phyloP scores from a whole-genome alignment of 352 stramenopile species.

The Globisporangium spinosum region DNA sequence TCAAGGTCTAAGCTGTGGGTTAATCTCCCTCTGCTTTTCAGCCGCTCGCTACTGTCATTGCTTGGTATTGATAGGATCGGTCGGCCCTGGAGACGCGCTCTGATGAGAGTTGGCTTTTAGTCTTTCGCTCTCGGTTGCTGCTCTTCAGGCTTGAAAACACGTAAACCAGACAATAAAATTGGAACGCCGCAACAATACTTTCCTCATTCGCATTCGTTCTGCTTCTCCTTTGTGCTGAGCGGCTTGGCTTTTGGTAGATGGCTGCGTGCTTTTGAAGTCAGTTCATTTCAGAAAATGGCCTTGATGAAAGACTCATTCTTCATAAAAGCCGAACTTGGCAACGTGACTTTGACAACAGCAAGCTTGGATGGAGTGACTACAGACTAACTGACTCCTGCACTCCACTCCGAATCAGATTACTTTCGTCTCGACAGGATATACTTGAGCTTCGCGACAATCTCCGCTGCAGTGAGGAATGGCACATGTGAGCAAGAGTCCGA shows the following conservation, averaged over 20 bases:
- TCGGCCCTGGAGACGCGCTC: constrained; percentile 6
- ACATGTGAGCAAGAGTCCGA: too few species aligned
- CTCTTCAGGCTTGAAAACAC: constrained; percentile 21
- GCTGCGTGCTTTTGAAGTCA: too few species aligned
- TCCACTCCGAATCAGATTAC: constrained; percentile 18
- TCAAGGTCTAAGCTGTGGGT: constrained; percentile 96
- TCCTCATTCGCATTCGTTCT: constrained; percentile 16
- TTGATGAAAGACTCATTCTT: too few species aligned
- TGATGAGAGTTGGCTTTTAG: constrained; percentile 4
- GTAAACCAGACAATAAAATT: constrained; percentile 75
- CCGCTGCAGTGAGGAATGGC: constrained; percentile 32
- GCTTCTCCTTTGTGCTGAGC: not conserved
- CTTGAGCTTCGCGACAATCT: constrained; percentile 89
- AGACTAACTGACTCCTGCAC: too few species aligned
- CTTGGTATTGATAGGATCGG: constrained; percentile 1
- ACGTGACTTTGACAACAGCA: not conserved
- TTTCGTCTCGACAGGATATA: constrained; percentile 86
- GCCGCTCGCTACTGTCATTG: constrained; percentile 8
- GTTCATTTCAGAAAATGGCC: too few species aligned
- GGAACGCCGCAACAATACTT: constrained; percentile 61
- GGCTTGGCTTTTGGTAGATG: too few species aligned
- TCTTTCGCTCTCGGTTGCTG: not conserved
- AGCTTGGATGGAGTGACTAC: not conserved
- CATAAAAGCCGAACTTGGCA: not conserved
- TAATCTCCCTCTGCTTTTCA: constrained; percentile 10